Base-by-base conservation (phyloP, 2,329 filamentous ascomycete species). In the Fusarium goolgardi region DNA sequence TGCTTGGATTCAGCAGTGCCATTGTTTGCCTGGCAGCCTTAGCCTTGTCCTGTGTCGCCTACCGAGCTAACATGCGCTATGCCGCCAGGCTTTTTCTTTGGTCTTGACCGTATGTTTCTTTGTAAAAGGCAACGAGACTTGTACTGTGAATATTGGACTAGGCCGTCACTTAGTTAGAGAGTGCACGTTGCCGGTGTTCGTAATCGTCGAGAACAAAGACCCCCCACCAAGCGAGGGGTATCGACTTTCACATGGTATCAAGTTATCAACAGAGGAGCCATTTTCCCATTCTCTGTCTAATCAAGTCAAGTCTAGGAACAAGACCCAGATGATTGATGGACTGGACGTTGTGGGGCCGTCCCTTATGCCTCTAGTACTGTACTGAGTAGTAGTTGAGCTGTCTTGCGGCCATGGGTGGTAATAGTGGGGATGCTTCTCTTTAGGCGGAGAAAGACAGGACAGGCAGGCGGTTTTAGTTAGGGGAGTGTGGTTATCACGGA, bases 401-500 rank as follows among this genome's bases (percentile, higher is more conserved):
- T 62, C 41, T 35, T 62, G 35, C 66, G 63, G 54, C 37, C 50
- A 43, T 47, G 31, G 37, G 23, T 32, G 32, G 15, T 40, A 23
- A 59, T 37, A 54, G 65, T 66, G 65, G 65, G 29, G 61, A 66
- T 62, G 29, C 31, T 41, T 52, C 49, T 69, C 35, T 55, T 41
- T 40, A 60, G 45, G 65, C 32, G 53, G 60, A 51, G 44, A 41
- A 49, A 47, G 44, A 43, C 20, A 20, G 35, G 16, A 32, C 29
- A 32, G 29, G 15, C 29, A 25, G 16, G 15, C 21, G 21, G 9
- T 43, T 21, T 25, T 40, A 23, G 43, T 23, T 29, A 59, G 63
- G 69, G 70, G 72, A 66, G 71, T 74, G 71, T 59, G 57, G n/a
- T 47, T 74, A 74, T 74, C 70, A 64, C 32, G 29, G 51, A 53